phyloP scores from a whole-genome alignment of 768 basidiomycete genomes.

The Strobilomyces dryophilus region DNA sequence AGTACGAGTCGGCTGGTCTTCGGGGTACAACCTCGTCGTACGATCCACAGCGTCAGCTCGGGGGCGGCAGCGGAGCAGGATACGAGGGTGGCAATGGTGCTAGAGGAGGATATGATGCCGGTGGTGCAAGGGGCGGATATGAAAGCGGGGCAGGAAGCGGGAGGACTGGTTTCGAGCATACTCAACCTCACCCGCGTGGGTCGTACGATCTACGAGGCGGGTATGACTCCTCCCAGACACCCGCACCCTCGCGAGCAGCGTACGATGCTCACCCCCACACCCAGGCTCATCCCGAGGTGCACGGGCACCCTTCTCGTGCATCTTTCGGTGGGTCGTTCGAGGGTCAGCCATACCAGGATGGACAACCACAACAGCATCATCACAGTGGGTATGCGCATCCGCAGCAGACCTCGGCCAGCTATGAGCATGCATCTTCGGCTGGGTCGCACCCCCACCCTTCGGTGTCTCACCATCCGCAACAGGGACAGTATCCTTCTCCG shows the following conservation, averaged over 20 bases:
- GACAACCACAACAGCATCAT: constrained; percentile 20
- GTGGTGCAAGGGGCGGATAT: constrained; percentile 18
- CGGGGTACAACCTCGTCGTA: constrained; percentile 17
- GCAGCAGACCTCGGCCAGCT: constrained; percentile 17
- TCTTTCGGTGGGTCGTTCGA: constrained; percentile 24
- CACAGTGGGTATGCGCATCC: constrained; percentile 19
- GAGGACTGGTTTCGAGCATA: constrained; percentile 22
- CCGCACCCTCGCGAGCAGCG: constrained; percentile 16
- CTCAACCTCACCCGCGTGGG: constrained; percentile 26
- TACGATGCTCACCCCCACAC: constrained; percentile 17
- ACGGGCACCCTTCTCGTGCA: constrained; percentile 16
- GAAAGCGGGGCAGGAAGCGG: constrained; percentile 11
- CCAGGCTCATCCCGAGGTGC: constrained; percentile 18
- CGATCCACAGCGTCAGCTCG: constrained; percentile 19
- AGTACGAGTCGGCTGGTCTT: constrained; percentile 15
- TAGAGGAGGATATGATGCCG: constrained; percentile 19
- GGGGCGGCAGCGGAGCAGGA: constrained; percentile 1
- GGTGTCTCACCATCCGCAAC: constrained; percentile 20
- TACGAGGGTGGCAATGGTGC: constrained; percentile 17
- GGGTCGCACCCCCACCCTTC: constrained; percentile 12
- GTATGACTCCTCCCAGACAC: constrained; percentile 25
- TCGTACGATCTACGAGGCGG: constrained; percentile 24
- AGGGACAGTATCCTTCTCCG: constrained; percentile 24
- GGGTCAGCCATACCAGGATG: constrained; percentile 28
- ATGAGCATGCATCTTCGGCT: constrained; percentile 19